Evolutionary conservation across 2,329 filamentous ascomycete species (phyloP), one percentile per base, ranked within the genome.

Genomic region (Xylariales sp.): DNA sequence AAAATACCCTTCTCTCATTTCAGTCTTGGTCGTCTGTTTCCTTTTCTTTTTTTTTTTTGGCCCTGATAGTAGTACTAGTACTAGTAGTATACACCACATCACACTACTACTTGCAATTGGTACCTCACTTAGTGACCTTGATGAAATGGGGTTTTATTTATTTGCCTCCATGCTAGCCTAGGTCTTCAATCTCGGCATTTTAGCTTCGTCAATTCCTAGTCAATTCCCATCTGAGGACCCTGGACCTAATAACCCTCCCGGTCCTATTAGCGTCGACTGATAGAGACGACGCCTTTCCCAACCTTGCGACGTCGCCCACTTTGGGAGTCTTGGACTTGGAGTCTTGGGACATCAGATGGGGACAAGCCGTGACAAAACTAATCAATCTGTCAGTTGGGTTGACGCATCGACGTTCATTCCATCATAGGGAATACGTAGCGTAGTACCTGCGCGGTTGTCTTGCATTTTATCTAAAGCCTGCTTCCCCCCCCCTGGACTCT

Each of bases 351-450:
- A 62, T 60, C 69, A 62, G 41, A 63, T 61, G 65, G 62, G 52
- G 54, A 45, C 64, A 64, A 53, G 60, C 69, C 68, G 52, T 66
- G 66, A 70, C 71, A 72, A 64, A 72, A 64, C 72, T 68, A 68
- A 68, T 69, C 69, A 71, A 74, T 72, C 73, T 76, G 74, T 73
- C 74, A 75, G 73, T 76, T 75, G 75, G 77, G 73, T 76, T 75
- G 75, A 77, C 75, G 75, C 77, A 75, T 75, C 71, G 71, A 70
- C 69, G 32, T 60, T 53, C 52, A 75, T 74, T 74, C 73, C 69
- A 76, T 74, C 72, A 75, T 74, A 73, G 72, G 66, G 70, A 69
- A 71, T 66, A 67, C 56, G 54, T 62, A 56, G 64, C 65, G 62
- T 60, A 64, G 64, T 41, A 62, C 58, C 62, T 69, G 67, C 67